Conservation (phyloP, 139 green algal species). For the Picochlorum sp. region DNA sequence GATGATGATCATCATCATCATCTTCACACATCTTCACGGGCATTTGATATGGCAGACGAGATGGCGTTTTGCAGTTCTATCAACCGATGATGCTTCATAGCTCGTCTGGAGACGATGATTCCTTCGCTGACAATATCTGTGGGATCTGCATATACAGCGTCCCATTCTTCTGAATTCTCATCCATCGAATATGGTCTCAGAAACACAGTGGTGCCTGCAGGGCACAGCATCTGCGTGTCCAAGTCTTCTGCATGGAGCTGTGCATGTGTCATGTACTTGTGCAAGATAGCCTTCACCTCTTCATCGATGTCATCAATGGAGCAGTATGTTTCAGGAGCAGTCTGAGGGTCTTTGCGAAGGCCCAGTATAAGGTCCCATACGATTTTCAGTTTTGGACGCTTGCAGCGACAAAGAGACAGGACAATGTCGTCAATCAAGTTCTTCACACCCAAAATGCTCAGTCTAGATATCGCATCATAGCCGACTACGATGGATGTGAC, state of each 20-base stretch:
- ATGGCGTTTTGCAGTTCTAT: too few species aligned
- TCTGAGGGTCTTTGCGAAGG: constrained; percentile 29
- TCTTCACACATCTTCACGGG: too few species aligned
- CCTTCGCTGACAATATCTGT: constrained; percentile 13
- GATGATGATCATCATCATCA: too few species aligned
- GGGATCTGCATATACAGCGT: constrained; percentile 1
- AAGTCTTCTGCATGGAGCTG: background rate
- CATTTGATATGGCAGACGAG: too few species aligned
- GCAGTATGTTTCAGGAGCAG: background rate
- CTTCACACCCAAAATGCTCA: constrained; percentile 25
- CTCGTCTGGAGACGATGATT: constrained; percentile 11
- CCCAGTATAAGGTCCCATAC: constrained; percentile 12
- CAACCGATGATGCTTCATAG: too few species aligned
- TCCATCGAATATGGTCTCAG: background rate
- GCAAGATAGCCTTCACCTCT: background rate
- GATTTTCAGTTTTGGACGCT: constrained; percentile 32
- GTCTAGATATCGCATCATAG: constrained; percentile 36
- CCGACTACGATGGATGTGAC: constrained; percentile 34
- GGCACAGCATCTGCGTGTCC: background rate
- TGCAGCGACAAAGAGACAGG: constrained; percentile 31
- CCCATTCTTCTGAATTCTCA: background rate
- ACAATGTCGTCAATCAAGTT: constrained; percentile 51
- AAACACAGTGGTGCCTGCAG: background rate
- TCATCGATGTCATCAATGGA: background rate
- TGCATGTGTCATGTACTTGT: background rate